Evolutionary conservation across 2,329 filamentous ascomycete species (phyloP), one percentile per base, ranked within the genome.

Genomic region (Remersonia thermophila): DNA sequence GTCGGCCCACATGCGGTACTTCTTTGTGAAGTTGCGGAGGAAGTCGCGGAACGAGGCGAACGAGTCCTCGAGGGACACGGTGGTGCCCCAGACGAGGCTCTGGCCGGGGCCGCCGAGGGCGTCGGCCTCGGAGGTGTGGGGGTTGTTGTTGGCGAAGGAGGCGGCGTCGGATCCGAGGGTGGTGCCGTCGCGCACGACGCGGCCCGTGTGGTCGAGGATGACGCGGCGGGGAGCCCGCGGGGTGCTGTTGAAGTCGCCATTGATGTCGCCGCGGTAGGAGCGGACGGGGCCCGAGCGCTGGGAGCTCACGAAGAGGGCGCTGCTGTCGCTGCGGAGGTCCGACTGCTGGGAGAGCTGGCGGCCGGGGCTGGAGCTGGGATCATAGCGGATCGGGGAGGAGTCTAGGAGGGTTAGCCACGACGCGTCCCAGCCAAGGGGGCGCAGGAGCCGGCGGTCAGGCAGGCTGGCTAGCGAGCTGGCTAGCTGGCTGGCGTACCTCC

Each of bases 31-130:
- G 55, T 93, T 93, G 54, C 78, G 76, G 18, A 98, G 65, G 52
- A 98, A 98, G 45, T 91, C 86, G 53, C 91, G 89, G 66, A 95
- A 93, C 0, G 79, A 70, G 35, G 77, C 74, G 57, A 93, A 83
- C 0, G 85, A 86, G 55, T 96, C 87, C 41, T 84, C 77, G 36
- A 98, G 81, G 4, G 89, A 94, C 33, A 98, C 83, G 27, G 93
- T 96, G 30, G 91, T 98, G 57, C 91, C 91, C 91, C 91, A 98
- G 45, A 98, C 89, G 39, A 93, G 75, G 47, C 81, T 77, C 38
- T 80, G 80, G 27, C 83, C 83, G 40, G 75, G 75, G 2, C 87
- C 91, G 27, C 86, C 89, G 28, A 95, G 73, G 1, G 71, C 74
- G 53, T 95, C 83, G 1, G 91, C 91, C 56, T 98, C 91, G 2